These are phyloP conservation scores for Spiromastix sp. DNA, from an alignment of 2,329 filamentous ascomycete species.

Conservation along the genomic window DNA sequence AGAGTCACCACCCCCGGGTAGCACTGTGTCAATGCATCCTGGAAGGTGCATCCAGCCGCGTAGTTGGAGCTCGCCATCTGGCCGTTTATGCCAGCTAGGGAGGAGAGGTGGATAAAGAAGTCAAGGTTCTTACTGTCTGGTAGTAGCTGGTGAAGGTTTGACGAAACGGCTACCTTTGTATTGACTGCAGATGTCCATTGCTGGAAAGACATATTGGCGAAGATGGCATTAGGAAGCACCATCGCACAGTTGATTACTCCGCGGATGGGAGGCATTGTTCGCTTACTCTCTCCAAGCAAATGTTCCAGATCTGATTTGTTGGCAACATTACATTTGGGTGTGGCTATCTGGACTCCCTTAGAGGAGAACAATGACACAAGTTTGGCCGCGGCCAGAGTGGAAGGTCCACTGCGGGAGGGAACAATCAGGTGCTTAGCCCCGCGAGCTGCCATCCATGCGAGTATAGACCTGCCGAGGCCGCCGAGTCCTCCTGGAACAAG, in stretches of 20 bases:
- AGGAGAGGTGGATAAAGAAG: slow-evolving; percentile 34
- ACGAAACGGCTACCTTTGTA: slow-evolving; percentile 24
- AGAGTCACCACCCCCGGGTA: slow-evolving; percentile 1
- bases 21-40: slow-evolving; percentile 17
- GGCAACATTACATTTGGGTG: slow-evolving; percentile 15
- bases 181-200: slow-evolving; percentile 21
- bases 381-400: slow-evolving; percentile 6
- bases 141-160: slow-evolving; percentile 21
- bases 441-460: slow-evolving; percentile 12
- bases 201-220: slow-evolving; percentile 25
- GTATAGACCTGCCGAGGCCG: slow-evolving; percentile 14
- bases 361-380: slow-evolving; percentile 11
- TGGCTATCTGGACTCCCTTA: slow-evolving; percentile 8
- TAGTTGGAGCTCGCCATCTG: slow-evolving; percentile 23
- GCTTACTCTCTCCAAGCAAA: slow-evolving; percentile 6
- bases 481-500: slow-evolving; percentile 12
- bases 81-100: slow-evolving; percentile 23
- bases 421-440: slow-evolving; percentile 18
- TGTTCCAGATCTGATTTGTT: slow-evolving; percentile 6
- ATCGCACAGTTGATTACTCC: slow-evolving; percentile 22
- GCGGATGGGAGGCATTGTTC: slow-evolving; percentile 15
- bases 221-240: slow-evolving; percentile 17
- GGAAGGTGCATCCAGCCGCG: slow-evolving; percentile 25
- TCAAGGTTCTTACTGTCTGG: slow-evolving; percentile 20
- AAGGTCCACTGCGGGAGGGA: slow-evolving; percentile 15